These are phyloP conservation scores for Xylaria sp. DNA, from an alignment of 2,329 filamentous ascomycete species.

Conservation along the genomic window DNA sequence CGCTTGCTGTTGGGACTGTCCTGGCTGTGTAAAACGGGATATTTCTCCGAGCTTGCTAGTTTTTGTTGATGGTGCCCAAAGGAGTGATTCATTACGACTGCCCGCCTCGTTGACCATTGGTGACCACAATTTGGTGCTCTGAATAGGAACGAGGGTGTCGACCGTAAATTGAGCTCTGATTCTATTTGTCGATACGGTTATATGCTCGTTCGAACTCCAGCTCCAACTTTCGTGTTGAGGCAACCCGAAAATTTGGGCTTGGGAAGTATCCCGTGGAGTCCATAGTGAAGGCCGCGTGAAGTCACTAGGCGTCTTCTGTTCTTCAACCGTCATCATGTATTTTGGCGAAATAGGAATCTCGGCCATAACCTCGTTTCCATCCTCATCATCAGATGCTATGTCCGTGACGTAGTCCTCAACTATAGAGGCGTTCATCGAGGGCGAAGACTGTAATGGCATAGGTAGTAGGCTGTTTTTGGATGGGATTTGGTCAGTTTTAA, in stretches of 20 bases:
- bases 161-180: constrained; percentile 48
- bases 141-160: constrained; percentile 48
- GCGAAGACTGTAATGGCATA: constrained; percentile 38
- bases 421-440: constrained; percentile 41
- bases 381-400: constrained; percentile 45
- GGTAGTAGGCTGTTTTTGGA: constrained; percentile 64
- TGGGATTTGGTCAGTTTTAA: constrained; percentile 64
- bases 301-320: neutral
- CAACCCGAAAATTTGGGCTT: constrained; percentile 38
- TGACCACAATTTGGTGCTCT: constrained; percentile 55
- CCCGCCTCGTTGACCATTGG: constrained; percentile 3
- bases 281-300: constrained; percentile 37
- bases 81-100: neutral
- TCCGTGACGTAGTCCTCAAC: constrained; percentile 52
- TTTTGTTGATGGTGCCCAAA: constrained; percentile 20
- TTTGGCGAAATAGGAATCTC: constrained; percentile 44
- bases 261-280: constrained; percentile 34
- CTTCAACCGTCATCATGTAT: constrained; percentile 46
- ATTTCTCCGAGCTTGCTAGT: constrained; percentile 1
- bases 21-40: neutral
- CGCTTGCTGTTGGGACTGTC: neutral
- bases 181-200: constrained; percentile 43
- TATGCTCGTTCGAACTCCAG: constrained; percentile 55
- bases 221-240: constrained; percentile 53
- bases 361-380: constrained; percentile 39